A percentile compares a stretch with the other conserved stretches of the same genome.
Conservation (phyloP, 768 basidiomycete species). For the Rhodotorula kratochvilovae region DNA sequence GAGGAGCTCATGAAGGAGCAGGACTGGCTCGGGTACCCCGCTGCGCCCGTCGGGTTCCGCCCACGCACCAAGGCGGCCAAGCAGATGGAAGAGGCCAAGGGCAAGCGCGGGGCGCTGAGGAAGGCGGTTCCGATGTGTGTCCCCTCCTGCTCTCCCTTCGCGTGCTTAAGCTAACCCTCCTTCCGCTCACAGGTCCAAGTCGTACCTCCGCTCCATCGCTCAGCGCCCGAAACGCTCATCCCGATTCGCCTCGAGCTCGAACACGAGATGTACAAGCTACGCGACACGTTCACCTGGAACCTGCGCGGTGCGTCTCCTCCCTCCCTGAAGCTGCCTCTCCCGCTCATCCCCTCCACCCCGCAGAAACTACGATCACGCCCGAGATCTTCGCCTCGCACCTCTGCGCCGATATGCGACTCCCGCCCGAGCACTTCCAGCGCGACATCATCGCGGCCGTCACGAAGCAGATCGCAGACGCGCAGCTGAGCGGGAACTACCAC, state of each 20-base stretch:
- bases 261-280: slow-evolving; percentile 85
- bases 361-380: slow-evolving; percentile 84
- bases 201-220: slow-evolving; percentile 47
- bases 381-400: slow-evolving; percentile 84
- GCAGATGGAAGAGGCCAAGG: slow-evolving; percentile 11
- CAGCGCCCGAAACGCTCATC: slow-evolving; percentile 66
- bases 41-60: slow-evolving; percentile 1
- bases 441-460: slow-evolving; percentile 60
- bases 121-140: slow-evolving; percentile 23
- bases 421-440: slow-evolving; percentile 67
- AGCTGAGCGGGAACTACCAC: slow-evolving; percentile 44
- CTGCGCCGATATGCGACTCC: slow-evolving; percentile 81
- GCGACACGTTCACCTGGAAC: slow-evolving; percentile 98
- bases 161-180: not conserved
- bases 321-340: not conserved
- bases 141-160: no score
- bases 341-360: not conserved
- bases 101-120: slow-evolving; percentile 20
- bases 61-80: slow-evolving; percentile 14
- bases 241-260: slow-evolving; percentile 96
- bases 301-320: slow-evolving; percentile 64
- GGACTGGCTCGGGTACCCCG: slow-evolving; percentile 38
- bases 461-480: slow-evolving; percentile 61
- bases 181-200: slow-evolving; percentile 36
- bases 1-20: slow-evolving; percentile 26